phyloP scores from a whole-genome alignment of 805 yeast genomes.

The Pichia nakasei region DNA sequence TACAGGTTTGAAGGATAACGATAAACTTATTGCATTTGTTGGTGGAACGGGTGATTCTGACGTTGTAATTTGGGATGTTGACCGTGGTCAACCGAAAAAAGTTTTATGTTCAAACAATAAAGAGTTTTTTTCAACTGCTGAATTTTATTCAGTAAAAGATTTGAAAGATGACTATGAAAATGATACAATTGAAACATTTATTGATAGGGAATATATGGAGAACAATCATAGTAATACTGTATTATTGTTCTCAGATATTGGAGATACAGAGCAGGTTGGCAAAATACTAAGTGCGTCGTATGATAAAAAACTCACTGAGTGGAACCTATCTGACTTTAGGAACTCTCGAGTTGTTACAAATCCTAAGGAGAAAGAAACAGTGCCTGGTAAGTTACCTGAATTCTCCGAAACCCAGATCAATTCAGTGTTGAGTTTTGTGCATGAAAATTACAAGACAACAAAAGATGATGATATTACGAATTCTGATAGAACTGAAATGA shows the following conservation, averaged over 20 bases:
- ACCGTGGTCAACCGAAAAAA: constrained; percentile 44
- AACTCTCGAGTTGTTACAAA: constrained; percentile 27
- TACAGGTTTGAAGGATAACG: constrained; percentile 20
- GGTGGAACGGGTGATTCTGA: constrained; percentile 61
- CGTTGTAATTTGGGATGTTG: constrained; percentile 68
- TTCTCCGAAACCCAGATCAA: constrained; percentile 29
- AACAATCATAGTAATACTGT: constrained; percentile 22
- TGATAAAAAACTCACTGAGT: constrained; percentile 23
- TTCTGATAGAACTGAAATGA: neutral
- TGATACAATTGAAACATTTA: constrained; percentile 13
- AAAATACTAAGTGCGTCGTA: constrained; percentile 14
- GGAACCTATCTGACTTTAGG: constrained; percentile 30
- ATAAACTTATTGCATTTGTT: constrained; percentile 42
- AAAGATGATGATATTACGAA: neutral
- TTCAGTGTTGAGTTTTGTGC: constrained; percentile 32
- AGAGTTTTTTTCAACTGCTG: constrained; percentile 15
- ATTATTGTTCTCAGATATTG: constrained; percentile 5
- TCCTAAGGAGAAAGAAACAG: constrained; percentile 5
- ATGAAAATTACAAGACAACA: constrained; percentile 26
- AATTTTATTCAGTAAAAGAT: constrained; percentile 20
- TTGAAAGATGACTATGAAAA: constrained; percentile 18
- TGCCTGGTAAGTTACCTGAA: constrained; percentile 9
- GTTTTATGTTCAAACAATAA: constrained; percentile 20
- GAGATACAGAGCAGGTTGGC: constrained; percentile 8
- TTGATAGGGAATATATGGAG: constrained; percentile 9